Percentiles rank a stretch among this genome's conserved stretches.
phyloP scores from a whole-genome alignment of 352 stramenopile species.

The Thraustochytrium sp. region DNA sequence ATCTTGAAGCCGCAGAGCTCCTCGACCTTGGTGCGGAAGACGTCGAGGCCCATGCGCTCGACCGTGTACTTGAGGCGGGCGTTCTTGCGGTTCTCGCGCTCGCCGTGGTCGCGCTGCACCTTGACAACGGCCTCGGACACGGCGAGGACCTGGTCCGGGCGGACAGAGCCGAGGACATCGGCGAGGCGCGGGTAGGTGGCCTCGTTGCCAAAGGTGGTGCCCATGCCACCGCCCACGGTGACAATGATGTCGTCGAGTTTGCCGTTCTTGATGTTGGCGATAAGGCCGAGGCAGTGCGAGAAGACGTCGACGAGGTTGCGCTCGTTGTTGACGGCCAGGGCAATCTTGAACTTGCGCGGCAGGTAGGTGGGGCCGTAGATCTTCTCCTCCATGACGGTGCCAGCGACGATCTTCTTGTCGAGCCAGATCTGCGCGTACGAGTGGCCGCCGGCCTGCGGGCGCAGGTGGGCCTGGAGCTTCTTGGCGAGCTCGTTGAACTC shows the following conservation, averaged over 20 bases:
- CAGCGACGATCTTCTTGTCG: constrained; percentile 77
- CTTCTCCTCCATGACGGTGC: constrained; percentile 86
- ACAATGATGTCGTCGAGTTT: constrained; percentile 88
- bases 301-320: constrained; percentile 96
- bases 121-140: constrained; percentile 81
- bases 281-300: constrained; percentile 90
- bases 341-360: constrained; percentile 98
- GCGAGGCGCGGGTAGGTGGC: constrained; percentile 92
- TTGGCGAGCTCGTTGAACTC: constrained; percentile 73
- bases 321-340: constrained; percentile 85
- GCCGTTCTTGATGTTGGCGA: constrained; percentile 77
- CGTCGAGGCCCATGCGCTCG: constrained; percentile 88
- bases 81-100: constrained; percentile 91
- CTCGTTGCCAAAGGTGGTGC: constrained; percentile 93
- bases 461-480: constrained; percentile 84
- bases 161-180: constrained; percentile 90
- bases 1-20: constrained; percentile 87
- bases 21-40: constrained; percentile 86
- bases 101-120: constrained; percentile 89
- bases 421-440: constrained; percentile 96
- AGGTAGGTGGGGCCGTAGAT: constrained; percentile 94
- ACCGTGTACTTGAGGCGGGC: constrained; percentile 97
- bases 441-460: constrained; percentile 70
- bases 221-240: constrained; percentile 91
- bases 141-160: constrained; percentile 79